Evolutionary conservation across 169 alveolate genomes (phyloP), one percentile per base, ranked within the genome.

Genomic region (Plasmodium inui): DNA sequence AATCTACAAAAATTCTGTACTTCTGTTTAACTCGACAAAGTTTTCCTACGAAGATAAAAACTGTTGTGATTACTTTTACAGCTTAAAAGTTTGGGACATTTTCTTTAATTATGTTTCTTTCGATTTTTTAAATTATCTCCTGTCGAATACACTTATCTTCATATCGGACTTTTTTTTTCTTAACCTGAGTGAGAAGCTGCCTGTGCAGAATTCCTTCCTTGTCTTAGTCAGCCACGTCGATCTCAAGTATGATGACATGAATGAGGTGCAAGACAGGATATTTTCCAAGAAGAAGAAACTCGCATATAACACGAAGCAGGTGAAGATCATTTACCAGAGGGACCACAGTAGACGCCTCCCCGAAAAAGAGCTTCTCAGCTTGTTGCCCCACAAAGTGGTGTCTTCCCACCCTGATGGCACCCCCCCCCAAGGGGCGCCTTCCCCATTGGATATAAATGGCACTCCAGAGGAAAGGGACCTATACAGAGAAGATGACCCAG

Each of bases 11-110:
- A 89, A 89, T 30, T 89, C 94, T 1, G 78, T 89, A 0, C 53
- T 89, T 32, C 34, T 89, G 12, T 89, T 89, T 70, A 89, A 89
- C 46, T 89, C 94, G n/a, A 89, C 94, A 7, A 89, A 89, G 22
- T 80, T 61, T 89, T 89, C 94, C 12, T 81, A 89, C 72, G 84
- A 89, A 79, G 94, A 89, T 67, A 71, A 79, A 73, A 89, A 89
- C 32, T 89, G 94, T 80, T 89, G 94, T 89, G 94, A 89, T 14
- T 80, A 28, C 41, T 89, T 89, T 79, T 89, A 89, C 46, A 70
- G 94, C 70, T 70, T 89, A 67, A 78, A 79, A 80, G 83, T 89
- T 22, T 89, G 94, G 94, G 90, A 89, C 55, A 89, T 89, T 32
- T 89, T 89, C 22, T 81, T 80, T 70, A 57, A 89, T 41, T 89